These are phyloP conservation scores for Saccharata proteae DNA, from an alignment of 2,329 filamentous ascomycete genomes.

Conservation along the genomic window DNA sequence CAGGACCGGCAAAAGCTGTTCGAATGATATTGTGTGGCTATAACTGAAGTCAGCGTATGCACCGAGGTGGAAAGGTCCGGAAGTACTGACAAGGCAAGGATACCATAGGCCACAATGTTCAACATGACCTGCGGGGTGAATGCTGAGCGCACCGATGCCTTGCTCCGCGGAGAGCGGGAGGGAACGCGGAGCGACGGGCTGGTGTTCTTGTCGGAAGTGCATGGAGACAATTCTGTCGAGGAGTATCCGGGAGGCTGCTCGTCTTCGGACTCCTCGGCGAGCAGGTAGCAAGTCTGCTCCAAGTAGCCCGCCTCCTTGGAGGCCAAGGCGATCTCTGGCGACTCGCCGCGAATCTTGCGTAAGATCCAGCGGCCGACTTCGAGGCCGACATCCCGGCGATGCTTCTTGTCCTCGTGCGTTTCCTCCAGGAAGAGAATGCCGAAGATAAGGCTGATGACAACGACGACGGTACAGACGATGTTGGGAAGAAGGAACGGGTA, in stretches of 20 bases:
- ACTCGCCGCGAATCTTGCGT: conserved; percentile 18
- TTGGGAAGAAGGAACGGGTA: conserved; percentile 91
- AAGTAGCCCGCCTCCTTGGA: conserved; percentile 34
- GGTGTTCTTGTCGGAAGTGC: conserved; percentile 22
- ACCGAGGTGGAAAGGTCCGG: conserved; percentile 11
- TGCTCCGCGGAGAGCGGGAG: conserved; percentile 8
- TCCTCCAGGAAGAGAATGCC: conserved; percentile 86
- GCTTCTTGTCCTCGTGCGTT: conserved; percentile 75
- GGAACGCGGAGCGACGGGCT: conserved; percentile 13
- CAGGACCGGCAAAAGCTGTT: conserved; percentile 86
- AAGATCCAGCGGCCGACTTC: conserved; percentile 63
- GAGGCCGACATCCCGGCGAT: conserved; percentile 60
- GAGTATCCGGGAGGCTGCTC: conserved; percentile 58
- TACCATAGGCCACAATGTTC: conserved; percentile 81
- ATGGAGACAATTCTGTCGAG: conserved; percentile 42
- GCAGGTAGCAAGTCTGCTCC: conserved; percentile 50
- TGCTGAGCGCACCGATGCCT: conserved; percentile 36
- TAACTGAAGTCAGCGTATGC: conserved; percentile 12
- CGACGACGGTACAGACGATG: conserved; percentile 72
- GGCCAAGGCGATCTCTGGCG: conserved; percentile 18
- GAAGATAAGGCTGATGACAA: conserved; percentile 61
- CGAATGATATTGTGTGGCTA: conserved; percentile 94
- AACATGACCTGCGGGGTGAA: conserved; percentile 79
- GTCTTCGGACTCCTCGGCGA: conserved; percentile 43
- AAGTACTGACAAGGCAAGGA: conserved; percentile 77